These are phyloP conservation scores for Prasinococcaceae sp. DNA, from an alignment of 139 green algal species.

Conservation along the genomic window DNA sequence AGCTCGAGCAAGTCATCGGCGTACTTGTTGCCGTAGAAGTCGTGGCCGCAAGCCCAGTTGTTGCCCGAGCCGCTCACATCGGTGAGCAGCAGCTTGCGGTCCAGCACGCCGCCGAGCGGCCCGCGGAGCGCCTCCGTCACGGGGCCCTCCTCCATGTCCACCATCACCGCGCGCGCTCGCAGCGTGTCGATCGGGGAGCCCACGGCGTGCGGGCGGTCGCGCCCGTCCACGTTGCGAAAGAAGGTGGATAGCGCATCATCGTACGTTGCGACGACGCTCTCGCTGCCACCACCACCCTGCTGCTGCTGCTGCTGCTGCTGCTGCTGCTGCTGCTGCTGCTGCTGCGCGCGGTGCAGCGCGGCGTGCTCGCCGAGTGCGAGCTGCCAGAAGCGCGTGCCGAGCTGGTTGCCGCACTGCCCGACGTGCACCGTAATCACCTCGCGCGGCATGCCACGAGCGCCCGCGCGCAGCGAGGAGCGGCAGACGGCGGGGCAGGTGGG, in stretches of 20 bases:
- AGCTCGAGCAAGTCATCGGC: conserved; percentile 39
- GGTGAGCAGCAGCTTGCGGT: conserved; percentile 47
- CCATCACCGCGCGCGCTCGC: conserved; percentile 55
- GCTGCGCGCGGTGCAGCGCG: conserved; percentile 52
- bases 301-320: conserved; percentile 37
- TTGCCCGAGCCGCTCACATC: conserved; percentile 65
- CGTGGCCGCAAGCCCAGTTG: conserved; percentile 71
- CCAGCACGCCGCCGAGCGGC: conserved; percentile 46
- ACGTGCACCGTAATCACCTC: conserved; percentile 26
- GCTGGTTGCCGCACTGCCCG: conserved; percentile 25
- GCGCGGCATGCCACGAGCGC: conserved; percentile 24
- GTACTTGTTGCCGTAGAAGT: conserved; percentile 54
- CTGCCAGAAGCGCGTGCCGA: conserved; percentile 26
- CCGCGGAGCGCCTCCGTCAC: conserved; percentile 49
- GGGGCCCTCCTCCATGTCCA: conserved; percentile 76
- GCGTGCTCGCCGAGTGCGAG: conserved; percentile 48
- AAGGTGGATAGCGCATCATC: conserved; percentile 33
- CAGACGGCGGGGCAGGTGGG: too few relatives aligned
- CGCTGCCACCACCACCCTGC: conserved; percentile 9
- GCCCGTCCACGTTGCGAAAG: conserved; percentile 59
- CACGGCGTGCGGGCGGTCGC: conserved; percentile 38
- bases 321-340: conserved; percentile 25
- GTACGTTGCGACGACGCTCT: not conserved
- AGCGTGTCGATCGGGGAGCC: conserved; percentile 37
- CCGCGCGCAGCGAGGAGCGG: too few relatives aligned